Conservation (phyloP, 306 rosid species). For the Rosa rugosa region DNA sequence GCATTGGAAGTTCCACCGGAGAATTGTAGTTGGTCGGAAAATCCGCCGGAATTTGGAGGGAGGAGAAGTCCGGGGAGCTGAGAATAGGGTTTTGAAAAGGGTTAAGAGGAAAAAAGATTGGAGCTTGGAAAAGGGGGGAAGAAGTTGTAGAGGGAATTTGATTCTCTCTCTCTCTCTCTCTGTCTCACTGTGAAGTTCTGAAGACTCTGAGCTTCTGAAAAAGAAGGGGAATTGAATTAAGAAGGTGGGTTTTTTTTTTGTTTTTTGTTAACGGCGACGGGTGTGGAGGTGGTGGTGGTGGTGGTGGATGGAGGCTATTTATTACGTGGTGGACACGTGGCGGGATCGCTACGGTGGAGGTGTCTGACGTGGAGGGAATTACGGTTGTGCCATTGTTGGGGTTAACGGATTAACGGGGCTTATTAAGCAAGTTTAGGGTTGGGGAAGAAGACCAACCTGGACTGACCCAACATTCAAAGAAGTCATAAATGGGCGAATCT, state of each 20-base stretch:
- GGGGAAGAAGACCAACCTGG: neutral
- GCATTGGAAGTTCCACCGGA: constrained; percentile 10
- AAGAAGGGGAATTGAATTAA: constrained; percentile 9
- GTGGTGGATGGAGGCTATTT: constrained; percentile 43
- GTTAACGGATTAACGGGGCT: neutral
- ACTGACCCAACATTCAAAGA: neutral
- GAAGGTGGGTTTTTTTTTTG: neutral
- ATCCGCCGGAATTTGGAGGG: neutral
- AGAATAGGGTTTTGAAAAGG: neutral
- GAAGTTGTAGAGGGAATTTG: neutral
- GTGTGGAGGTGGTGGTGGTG: constrained; percentile 22
- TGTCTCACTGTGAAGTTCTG: neutral
- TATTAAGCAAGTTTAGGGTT: neutral
- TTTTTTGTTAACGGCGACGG: constrained; percentile 58
- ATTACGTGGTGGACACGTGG: constrained; percentile 50
- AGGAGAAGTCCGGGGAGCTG: neutral
- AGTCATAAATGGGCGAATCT: no score
- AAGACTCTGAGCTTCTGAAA: constrained; percentile 5
- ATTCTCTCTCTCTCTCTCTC: constrained; percentile 7
- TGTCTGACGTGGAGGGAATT: constrained; percentile 39
- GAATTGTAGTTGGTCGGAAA: constrained; percentile 12
- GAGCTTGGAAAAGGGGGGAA: neutral
- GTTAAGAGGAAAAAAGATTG: neutral
- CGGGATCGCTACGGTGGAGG: neutral
- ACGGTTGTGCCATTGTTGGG: neutral